phyloP scores from a whole-genome alignment of 2,329 filamentous ascomycete species.

The Dryadomyces quercivorus region DNA sequence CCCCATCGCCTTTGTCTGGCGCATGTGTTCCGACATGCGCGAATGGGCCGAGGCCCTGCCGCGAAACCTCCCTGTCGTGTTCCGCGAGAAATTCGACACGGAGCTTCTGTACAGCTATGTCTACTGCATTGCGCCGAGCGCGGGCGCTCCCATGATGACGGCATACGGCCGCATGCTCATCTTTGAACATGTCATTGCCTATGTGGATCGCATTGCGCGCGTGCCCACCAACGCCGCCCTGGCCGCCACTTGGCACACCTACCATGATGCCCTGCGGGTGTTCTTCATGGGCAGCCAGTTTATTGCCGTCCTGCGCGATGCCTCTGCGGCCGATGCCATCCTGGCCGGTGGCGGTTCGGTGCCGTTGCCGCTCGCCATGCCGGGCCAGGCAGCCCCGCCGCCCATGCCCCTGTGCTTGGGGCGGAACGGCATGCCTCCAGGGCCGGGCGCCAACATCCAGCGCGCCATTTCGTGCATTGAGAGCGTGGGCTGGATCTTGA shows the following conservation, averaged over 20 bases:
- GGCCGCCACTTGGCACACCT: slow-evolving; percentile 62
- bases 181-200: slow-evolving; percentile 78
- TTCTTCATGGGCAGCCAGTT: slow-evolving; percentile 62
- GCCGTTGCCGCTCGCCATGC: slow-evolving; percentile 28
- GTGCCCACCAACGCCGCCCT: slow-evolving; percentile 43
- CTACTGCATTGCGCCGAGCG: slow-evolving; percentile 74
- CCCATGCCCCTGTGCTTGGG: slow-evolving; percentile 26
- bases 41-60: slow-evolving; percentile 75
- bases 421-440: slow-evolving; percentile 18
- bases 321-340: slow-evolving; percentile 35
- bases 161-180: slow-evolving; percentile 70
- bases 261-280: slow-evolving; percentile 74
- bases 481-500: slow-evolving; percentile 39
- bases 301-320: slow-evolving; percentile 45
- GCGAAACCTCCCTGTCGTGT: slow-evolving; percentile 46
- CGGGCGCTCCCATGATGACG: slow-evolving; percentile 57
- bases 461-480: slow-evolving; percentile 44
- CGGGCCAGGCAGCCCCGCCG: slow-evolving; percentile 36
- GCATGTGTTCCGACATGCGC: slow-evolving; percentile 62
- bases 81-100: slow-evolving; percentile 70
- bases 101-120: slow-evolving; percentile 86
- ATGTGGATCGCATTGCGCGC: slow-evolving; percentile 61
- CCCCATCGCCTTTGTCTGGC: slow-evolving; percentile 60
- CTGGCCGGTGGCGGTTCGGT: slow-evolving; percentile 32
- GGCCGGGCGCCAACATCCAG: slow-evolving; percentile 31